These are phyloP conservation scores for Rhizophagus prolifer DNA, from an alignment of 192 early-diverging fungal species.

Conservation along the genomic window DNA sequence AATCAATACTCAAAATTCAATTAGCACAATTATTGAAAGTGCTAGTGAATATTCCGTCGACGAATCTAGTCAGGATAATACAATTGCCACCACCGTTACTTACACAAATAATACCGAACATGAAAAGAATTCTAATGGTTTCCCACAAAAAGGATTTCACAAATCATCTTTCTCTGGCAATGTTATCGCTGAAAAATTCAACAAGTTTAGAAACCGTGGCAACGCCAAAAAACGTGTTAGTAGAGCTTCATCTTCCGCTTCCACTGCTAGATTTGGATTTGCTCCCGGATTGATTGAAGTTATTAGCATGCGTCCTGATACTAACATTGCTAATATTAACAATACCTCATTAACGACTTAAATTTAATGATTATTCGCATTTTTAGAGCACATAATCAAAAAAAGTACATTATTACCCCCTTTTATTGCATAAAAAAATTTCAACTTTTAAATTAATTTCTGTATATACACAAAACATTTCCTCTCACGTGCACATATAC, in stretches of 20 bases:
- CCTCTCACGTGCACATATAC: too few relatives aligned
- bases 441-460: not conserved
- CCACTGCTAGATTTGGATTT: not conserved
- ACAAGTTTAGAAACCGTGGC: not conserved
- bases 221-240: not conserved
- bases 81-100: not conserved
- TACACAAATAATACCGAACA: not conserved
- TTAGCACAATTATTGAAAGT: constrained; percentile 11
- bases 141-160: not conserved
- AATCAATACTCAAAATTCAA: not conserved
- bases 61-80: not conserved
- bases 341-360: not conserved
- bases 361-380: not conserved
- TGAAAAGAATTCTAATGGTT: not conserved
- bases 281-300: not conserved
- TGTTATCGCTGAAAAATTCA: constrained; percentile 8
- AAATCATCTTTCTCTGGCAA: not conserved
- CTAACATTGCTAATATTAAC: not conserved
- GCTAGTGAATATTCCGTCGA: not conserved
- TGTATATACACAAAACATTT: not conserved
- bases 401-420: not conserved
- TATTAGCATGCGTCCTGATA: not conserved
- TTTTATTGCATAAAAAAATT: not conserved
- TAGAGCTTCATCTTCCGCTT: not conserved
- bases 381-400: not conserved